Evolutionary conservation across 108 stramenopile species (phyloP).

Genomic region (Stephanodiscus triporus): DNA sequence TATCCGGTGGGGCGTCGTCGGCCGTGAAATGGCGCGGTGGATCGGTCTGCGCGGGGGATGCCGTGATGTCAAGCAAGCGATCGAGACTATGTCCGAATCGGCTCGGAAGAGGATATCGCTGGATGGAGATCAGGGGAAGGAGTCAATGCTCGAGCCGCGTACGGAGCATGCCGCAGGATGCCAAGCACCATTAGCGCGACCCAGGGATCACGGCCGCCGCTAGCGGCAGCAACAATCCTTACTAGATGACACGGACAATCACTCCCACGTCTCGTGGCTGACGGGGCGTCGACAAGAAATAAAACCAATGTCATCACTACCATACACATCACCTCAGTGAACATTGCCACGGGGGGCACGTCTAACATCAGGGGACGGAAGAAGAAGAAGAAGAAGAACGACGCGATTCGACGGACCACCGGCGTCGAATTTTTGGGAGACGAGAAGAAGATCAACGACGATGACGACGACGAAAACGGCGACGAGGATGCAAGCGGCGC

Average conservation of each 20-base stretch:
- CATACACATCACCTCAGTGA: too few species aligned
- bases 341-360: too few species aligned
- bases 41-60: constrained; percentile 11
- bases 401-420: background rate
- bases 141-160: constrained; percentile 53
- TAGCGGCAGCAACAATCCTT: background rate
- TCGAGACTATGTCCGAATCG: constrained; percentile 38
- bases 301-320: too few species aligned
- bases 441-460: constrained; percentile 34
- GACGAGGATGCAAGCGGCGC: background rate
- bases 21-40: background rate
- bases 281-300: constrained; percentile 91
- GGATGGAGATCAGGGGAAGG: constrained; percentile 19
- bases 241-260: constrained; percentile 45
- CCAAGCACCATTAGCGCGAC: background rate
- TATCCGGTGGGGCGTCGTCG: background rate
- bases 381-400: constrained; percentile 26
- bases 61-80: constrained; percentile 5
- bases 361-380: constrained; percentile 24
- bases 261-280: constrained; percentile 76
- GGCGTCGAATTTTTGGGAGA: constrained; percentile 29
- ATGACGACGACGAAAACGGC: constrained; percentile 15
- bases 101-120: constrained; percentile 48
- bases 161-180: constrained; percentile 7
- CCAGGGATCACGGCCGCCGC: background rate